Evolutionary conservation across 2,329 filamentous ascomycete genomes (phyloP), one percentile per base, ranked within the genome.

Genomic region (Cordyceps sp.): DNA sequence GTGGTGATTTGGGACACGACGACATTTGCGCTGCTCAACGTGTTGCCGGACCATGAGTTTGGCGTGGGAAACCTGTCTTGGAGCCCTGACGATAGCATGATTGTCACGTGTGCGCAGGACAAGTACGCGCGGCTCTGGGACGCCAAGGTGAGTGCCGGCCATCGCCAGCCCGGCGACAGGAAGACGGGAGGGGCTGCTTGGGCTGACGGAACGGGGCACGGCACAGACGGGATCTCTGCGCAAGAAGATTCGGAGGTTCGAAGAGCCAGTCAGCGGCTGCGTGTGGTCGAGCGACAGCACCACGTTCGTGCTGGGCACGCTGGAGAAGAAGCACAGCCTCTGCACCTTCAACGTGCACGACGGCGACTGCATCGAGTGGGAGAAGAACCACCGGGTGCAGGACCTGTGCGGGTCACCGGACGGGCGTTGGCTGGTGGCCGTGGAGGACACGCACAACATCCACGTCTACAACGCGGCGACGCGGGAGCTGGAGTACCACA

Each of bases 11-110:
- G 90, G 59, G 78, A 92, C 34, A 78, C 82, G 1, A 61, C 61
- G 3, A 69, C 69, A 1, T 93, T 86, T 48, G 58, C 68, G 13
- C 58, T 80, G 7, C 45, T 80, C 4, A 66, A 74, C 34, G 64
- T 54, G 29, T 58, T 93, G 9, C 59, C 60, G 5, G 73, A 77
- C 4, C 82, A 92, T 43, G 64, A 70, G 2, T 59, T 59, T 3
- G 78, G 81, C 1, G 77, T 94, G 10, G 77, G 80, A 15, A 84
- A 86, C 45, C 58, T 93, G 4, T 67, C 82, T 2, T 98, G 90
- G 83, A 94, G 86, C 48, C 90, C 86, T 5, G 84, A 98, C 52
- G 83, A 93, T 54, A 68, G 69, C 1, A 82, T 82, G 56, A 64
- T 98, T 22, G 73, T 96, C 25, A 88, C 79, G 13, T 96, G 88